phyloP scores from a whole-genome alignment of 23 red algal genomes.

The Agarophyton chilense region DNA sequence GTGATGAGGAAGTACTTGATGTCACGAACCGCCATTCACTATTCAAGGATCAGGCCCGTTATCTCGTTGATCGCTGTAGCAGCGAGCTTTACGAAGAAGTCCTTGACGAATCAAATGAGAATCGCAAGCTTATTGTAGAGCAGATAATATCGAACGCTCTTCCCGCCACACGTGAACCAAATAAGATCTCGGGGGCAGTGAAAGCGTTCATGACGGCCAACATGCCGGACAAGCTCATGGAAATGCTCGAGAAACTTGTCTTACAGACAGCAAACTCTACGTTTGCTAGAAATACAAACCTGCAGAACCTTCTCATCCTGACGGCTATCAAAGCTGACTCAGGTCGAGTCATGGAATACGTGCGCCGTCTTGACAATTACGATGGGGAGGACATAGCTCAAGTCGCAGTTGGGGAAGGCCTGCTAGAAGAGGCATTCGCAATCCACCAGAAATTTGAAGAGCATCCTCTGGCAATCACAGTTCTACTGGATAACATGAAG shows the following conservation, averaged over 20 bases:
- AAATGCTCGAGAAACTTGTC: slow-evolving; percentile 96
- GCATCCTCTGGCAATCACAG: slow-evolving; percentile 73
- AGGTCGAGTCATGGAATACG: slow-evolving; percentile 89
- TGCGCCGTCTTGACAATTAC: slow-evolving; percentile 93
- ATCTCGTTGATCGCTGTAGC: slow-evolving; percentile 91
- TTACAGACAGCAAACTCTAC: slow-evolving; percentile 77
- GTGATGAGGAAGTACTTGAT: slow-evolving; percentile 93
- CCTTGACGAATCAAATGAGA: slow-evolving; percentile 83
- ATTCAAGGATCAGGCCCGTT: slow-evolving; percentile 92
- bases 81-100: slow-evolving; percentile 86
- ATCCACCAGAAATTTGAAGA: slow-evolving; percentile 90
- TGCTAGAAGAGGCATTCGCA: slow-evolving; percentile 95
- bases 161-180: slow-evolving; percentile 75
- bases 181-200: slow-evolving; percentile 86
- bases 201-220: slow-evolving; percentile 98
- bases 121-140: slow-evolving; percentile 80
- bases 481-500: slow-evolving; percentile 81
- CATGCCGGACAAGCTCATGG: slow-evolving; percentile 90
- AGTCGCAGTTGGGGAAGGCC: slow-evolving; percentile 74
- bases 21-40: slow-evolving; percentile 86
- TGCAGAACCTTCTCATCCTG: slow-evolving; percentile 98
- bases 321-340: slow-evolving; percentile 92
- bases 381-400: slow-evolving; percentile 90
- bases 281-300: slow-evolving; percentile 90
- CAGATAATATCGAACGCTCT: slow-evolving; percentile 90